A percentile compares a stretch with the other conserved stretches of the same genome.
Conservation (phyloP, 139 green algal species). For the Penium margaritaceum region DNA sequence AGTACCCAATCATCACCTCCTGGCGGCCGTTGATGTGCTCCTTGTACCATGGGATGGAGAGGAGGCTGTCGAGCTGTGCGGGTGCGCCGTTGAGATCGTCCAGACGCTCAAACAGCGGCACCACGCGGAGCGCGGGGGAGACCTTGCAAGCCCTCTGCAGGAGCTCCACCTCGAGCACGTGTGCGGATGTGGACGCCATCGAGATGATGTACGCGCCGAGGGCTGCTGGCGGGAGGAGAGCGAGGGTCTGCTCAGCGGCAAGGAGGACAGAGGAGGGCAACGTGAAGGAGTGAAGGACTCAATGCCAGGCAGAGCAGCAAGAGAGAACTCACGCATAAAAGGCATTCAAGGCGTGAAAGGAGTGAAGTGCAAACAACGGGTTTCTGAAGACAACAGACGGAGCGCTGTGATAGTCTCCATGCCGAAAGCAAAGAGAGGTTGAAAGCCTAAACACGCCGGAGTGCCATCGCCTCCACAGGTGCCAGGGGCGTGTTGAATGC, state of each 20-base stretch:
- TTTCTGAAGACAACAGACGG: too few species aligned
- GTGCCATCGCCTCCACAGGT: too few species aligned
- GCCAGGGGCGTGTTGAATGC: too few species aligned
- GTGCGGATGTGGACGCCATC: slow-evolving; percentile 70
- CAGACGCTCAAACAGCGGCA: slow-evolving; percentile 92
- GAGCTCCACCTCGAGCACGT: slow-evolving; percentile 90
- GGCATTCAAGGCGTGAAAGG: too few species aligned
- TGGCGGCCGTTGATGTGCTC: slow-evolving; percentile 63
- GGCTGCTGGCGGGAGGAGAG: slow-evolving; percentile 29
- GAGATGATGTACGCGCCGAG: slow-evolving; percentile 92
- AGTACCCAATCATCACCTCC: slow-evolving; percentile 95
- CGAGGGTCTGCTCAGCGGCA: slow-evolving; percentile 62
- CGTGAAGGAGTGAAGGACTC: too few species aligned
- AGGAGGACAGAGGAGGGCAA: too few species aligned
- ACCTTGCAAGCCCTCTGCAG: slow-evolving; percentile 76
- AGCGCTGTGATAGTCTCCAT: too few species aligned
- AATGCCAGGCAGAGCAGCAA: too few species aligned
- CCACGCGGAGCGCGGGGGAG: slow-evolving; percentile 65
- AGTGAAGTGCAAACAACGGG: too few species aligned
- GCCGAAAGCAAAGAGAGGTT: too few species aligned
- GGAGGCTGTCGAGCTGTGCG: slow-evolving; percentile 44
- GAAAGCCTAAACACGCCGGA: too few species aligned
- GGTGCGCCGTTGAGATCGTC: slow-evolving; percentile 72
- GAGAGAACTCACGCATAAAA: too few species aligned
- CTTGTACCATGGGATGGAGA: slow-evolving; percentile 56